Base-by-base conservation (phyloP, 352 stramenopile species). In the Hyphochytrium catenoides region DNA sequence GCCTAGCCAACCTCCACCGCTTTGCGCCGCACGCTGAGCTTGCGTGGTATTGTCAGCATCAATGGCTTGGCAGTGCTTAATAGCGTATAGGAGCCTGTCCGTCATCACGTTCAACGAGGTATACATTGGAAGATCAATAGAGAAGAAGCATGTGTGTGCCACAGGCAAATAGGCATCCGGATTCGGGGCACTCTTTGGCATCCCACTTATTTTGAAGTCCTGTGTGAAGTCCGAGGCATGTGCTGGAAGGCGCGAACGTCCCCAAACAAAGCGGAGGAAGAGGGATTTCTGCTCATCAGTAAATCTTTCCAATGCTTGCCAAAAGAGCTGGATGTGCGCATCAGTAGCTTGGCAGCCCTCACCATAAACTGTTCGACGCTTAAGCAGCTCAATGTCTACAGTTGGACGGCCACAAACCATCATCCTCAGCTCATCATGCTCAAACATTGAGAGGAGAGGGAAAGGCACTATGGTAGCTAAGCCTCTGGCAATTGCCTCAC, bases 81-180 rank as follows among this genome's bases (percentile, higher is more conserved):
- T 85, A 20, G 70, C 70, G 47, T 85, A 85, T 43, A 85, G 46
- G 6, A 85, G 47, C 38, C 78, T 76, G 34, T 82, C 68, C 9
- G 46, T 46, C 63, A 79, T 79, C 18, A 85, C 64, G 3, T 79
- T 56, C 21, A 51, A 62, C 5, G 48, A 59, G 26, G 68, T 63
- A 37, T 85, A 83, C 18, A 54, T 56, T 3, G 70, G 68, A 18
- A 85, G 34, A 37, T 85, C 70, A 36, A 85, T 77, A 21, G 70
- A 85, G 46, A 85, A 85, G 47, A 85, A 85, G 41, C 60, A 85
- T 15, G 70, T 85, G 42, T 85, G 67, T 1, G 70, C 70, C 43
- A 82, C 75, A 8, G 70, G 70, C 14, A 85, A 47, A 43, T 82
- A 85, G 47, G 69, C 59, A 41, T 85, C 70, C 4, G 70, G 57